Percentiles rank a stretch among this genome's conserved stretches.
Conservation (phyloP, 2,329 filamentous ascomycete genomes). For the Colletotrichum sidae region DNA sequence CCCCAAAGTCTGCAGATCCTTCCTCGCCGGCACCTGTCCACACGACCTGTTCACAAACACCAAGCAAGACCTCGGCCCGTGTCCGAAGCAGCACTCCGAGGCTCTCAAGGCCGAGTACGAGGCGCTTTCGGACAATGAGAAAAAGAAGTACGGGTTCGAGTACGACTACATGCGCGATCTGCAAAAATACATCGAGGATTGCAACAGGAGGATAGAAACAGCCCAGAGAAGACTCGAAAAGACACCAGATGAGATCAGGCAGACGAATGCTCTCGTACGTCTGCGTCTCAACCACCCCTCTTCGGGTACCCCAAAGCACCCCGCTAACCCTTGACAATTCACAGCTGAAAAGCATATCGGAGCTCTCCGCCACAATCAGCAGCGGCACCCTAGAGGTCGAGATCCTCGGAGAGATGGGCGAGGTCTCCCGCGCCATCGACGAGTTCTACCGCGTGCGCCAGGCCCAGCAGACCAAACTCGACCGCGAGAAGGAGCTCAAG, state of each 20-base stretch:
- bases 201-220: conserved; percentile 91
- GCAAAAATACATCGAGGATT: conserved; percentile 96
- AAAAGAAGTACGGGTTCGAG: conserved; percentile 87
- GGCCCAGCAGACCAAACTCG: conserved; percentile 83
- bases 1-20: conserved; percentile 46
- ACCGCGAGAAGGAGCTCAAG: conserved; percentile 89
- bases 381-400: conserved; percentile 87
- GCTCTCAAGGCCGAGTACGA: conserved; percentile 91
- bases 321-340: conserved; percentile 44
- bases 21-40: conserved; percentile 39
- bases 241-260: conserved; percentile 95
- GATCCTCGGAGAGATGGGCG: conserved; percentile 83
- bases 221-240: conserved; percentile 94
- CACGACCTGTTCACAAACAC: conserved; percentile 98
- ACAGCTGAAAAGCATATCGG: conserved; percentile 84
- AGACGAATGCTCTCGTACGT: conserved; percentile 84
- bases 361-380: conserved; percentile 82
- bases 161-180: conserved; percentile 97
- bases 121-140: conserved; percentile 75
- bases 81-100: conserved; percentile 89
- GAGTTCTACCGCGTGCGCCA: conserved; percentile 89
- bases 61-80: conserved; percentile 94
- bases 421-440: conserved; percentile 84
- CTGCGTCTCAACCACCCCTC: neutral
- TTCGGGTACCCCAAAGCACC: neutral